A percentile compares a stretch with the other conserved stretches of the same genome.
Conservation (phyloP, 345 rosid genomes). For the Arabidopsis thaliana region DNA sequence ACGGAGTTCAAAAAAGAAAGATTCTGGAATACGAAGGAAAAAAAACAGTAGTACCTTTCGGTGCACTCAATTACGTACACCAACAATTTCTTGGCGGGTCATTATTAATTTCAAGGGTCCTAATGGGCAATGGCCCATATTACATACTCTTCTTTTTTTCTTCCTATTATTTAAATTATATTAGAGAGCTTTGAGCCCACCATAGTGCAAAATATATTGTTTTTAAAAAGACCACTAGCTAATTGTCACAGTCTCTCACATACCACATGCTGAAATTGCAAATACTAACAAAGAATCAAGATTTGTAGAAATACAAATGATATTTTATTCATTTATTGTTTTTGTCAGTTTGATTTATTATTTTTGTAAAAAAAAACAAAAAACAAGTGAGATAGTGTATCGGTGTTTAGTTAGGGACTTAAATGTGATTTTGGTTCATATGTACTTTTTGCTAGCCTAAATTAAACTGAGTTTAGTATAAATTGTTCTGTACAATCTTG, state of each 20-base stretch:
- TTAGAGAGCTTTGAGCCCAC: neutral
- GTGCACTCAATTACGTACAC: conserved; percentile 46
- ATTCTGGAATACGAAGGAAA: conserved; percentile 1
- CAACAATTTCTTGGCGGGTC: conserved; percentile 45
- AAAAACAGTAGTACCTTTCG: conserved; percentile 35
- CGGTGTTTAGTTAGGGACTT: neutral
- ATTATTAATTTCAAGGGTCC: conserved; percentile 45
- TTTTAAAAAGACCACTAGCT: neutral
- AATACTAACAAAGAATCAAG: neutral
- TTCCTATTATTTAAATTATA: neutral
- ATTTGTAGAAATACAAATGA: neutral
- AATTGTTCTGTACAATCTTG: no score
- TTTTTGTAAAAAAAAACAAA: neutral
- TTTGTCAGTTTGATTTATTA: neutral
- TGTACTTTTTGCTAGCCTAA: neutral
- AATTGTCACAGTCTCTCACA: neutral
- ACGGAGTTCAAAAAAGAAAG: neutral
- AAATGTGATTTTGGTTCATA: neutral
- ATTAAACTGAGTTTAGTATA: neutral
- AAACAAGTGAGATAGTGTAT: neutral
- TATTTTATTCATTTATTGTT: neutral
- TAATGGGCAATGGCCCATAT: conserved; percentile 10
- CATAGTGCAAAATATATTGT: neutral
- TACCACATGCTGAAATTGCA: neutral
- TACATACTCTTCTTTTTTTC: neutral